Conservation (phyloP, 345 rosid species). For the Isatis tinctoria region DNA sequence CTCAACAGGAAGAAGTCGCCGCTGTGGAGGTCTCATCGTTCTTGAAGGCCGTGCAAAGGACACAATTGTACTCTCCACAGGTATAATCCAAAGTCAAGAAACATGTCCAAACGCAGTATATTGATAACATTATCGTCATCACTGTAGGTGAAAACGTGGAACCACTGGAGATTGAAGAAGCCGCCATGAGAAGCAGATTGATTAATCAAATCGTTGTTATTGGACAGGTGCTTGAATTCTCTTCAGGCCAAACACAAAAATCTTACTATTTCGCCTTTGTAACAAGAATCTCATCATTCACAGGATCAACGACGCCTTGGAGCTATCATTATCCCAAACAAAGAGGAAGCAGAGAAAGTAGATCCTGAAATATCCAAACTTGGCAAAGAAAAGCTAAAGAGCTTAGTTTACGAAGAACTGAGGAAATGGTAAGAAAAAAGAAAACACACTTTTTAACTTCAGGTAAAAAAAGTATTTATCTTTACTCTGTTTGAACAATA, state of each 20-base stretch:
- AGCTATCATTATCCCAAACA: constrained; percentile 82
- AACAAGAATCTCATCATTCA: neutral
- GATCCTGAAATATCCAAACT: constrained; percentile 47
- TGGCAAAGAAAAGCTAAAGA: constrained; percentile 44
- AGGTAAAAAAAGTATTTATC: neutral
- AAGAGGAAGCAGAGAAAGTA: constrained; percentile 62
- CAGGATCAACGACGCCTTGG: constrained; percentile 89
- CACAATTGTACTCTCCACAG: constrained; percentile 95
- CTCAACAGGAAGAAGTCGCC: constrained; percentile 69
- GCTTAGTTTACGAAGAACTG: constrained; percentile 52
- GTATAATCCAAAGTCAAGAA: constrained; percentile 32
- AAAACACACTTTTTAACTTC: neutral
- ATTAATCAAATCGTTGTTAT: constrained; percentile 79
- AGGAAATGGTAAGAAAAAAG: constrained; percentile 52
- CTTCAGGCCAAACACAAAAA: neutral
- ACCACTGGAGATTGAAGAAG: constrained; percentile 83
- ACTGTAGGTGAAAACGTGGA: constrained; percentile 85
- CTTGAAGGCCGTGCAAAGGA: constrained; percentile 98
- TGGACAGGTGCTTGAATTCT: constrained; percentile 61
- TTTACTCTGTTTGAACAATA: neutral
- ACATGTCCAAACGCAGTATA: constrained; percentile 4
- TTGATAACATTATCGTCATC: constrained; percentile 5
- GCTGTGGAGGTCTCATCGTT: constrained; percentile 78
- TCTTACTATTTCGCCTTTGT: neutral
- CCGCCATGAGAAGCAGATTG: constrained; percentile 73